Evolutionary conservation across 495 filamentous ascomycete genomes (phyloP).

Genomic region (Cryomyces antarcticus): DNA sequence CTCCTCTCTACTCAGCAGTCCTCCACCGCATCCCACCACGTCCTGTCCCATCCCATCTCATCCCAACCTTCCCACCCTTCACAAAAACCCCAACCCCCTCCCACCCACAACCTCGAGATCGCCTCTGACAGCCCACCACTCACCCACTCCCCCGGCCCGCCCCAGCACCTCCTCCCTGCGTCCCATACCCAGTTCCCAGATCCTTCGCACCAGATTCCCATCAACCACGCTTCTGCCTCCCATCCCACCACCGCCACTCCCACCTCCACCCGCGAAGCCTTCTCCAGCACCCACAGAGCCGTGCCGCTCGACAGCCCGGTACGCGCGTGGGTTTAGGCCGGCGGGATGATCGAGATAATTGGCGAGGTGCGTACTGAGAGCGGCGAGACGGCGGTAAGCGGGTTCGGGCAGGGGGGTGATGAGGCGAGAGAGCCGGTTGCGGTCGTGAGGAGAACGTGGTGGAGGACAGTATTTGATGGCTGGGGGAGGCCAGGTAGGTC

Average conservation of each 20-base stretch:
- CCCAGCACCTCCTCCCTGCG: slow-evolving; percentile 42
- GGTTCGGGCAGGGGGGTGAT: slow-evolving; percentile 62
- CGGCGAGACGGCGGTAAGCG: slow-evolving; percentile 61
- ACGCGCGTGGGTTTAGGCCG: slow-evolving; percentile 64
- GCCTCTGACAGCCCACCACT: slow-evolving; percentile 33
- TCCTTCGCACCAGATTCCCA: slow-evolving; percentile 37
- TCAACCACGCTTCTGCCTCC: slow-evolving; percentile 37
- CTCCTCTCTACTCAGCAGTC: too few species aligned
- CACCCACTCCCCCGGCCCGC: slow-evolving; percentile 32
- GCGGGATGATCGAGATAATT: slow-evolving; percentile 54
- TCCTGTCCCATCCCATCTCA: too few species aligned
- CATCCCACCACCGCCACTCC: slow-evolving; percentile 10
- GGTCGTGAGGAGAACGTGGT: slow-evolving; percentile 49
- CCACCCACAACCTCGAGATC: slow-evolving; percentile 43
- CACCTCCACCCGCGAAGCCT: slow-evolving; percentile 23
- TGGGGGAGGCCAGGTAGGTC: not conserved
- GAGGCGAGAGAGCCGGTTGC: slow-evolving; percentile 56
- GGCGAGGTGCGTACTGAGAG: slow-evolving; percentile 60
- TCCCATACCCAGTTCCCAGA: slow-evolving; percentile 48
- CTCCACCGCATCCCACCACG: too few species aligned
- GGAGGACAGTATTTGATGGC: slow-evolving; percentile 17
- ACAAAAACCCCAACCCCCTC: slow-evolving; percentile 33
- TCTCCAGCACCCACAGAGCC: slow-evolving; percentile 22
- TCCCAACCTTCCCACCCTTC: too few species aligned
- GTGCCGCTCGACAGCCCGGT: slow-evolving; percentile 32